These are phyloP conservation scores for Arbutus unedo DNA, from an alignment of 148 eudicot species.

Conservation along the genomic window DNA sequence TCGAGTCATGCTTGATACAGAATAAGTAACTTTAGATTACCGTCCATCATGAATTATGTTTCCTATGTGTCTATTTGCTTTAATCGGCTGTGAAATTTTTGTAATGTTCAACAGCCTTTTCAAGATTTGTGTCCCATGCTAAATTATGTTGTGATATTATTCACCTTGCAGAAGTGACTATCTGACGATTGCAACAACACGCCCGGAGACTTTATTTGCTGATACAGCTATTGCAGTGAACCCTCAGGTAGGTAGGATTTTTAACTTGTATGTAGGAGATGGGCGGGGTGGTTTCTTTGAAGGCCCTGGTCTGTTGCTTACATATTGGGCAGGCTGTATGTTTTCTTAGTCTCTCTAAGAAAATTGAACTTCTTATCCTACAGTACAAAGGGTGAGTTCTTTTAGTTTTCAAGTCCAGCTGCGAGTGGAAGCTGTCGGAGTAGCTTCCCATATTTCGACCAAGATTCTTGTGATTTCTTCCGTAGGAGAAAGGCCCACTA, in stretches of 20 bases:
- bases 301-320: background rate
- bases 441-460: too few species aligned
- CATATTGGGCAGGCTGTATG: background rate
- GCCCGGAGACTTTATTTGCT: slow-evolving; percentile 96
- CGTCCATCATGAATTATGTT: background rate
- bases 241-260: slow-evolving; percentile 64
- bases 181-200: slow-evolving; percentile 88
- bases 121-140: background rate
- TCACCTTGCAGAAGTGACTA: slow-evolving; percentile 60
- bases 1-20: background rate
- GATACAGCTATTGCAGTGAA: slow-evolving; percentile 96
- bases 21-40: background rate
- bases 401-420: background rate
- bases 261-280: background rate
- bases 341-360: background rate
- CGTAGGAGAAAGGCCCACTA: too few species aligned
- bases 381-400: background rate
- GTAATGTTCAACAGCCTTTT: background rate
- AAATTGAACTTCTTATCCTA: background rate
- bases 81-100: background rate
- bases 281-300: background rate
- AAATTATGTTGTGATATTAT: slow-evolving; percentile 6
- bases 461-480: too few species aligned
- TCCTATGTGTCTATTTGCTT: background rate
- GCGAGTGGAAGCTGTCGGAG: too few species aligned